Base-by-base conservation (phyloP, 2,329 filamentous ascomycete species). In the Beauveria scarabaeidicola region DNA sequence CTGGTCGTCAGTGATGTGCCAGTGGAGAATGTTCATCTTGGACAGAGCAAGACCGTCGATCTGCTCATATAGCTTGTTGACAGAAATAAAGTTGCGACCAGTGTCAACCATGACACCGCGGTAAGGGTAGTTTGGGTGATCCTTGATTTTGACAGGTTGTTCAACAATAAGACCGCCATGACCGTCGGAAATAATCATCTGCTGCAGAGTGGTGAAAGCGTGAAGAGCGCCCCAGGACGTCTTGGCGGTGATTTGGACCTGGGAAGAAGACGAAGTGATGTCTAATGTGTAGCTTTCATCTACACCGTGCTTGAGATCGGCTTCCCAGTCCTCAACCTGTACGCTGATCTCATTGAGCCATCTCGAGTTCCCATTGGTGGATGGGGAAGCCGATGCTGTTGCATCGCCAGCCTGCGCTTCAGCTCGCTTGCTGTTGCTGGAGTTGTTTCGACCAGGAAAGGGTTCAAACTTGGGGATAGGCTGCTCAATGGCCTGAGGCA, bases 21-120 rank as follows among this genome's bases (percentile, higher is more conserved):
- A 83, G 66, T 84, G 81, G 41, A 84, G 70, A 17, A 81, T 73
- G 62, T 83, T 84, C 63, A 84, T 72, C 70, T 84, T 84, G 58
- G 80, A 77, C 51, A 82, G 72, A 8, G 80, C 73, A 74, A 83
- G 77, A 59, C 75, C 80, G 59, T 82, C 75, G 59, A 83, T 74
- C 65, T 83, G 80, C 68, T 83, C 80, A 17, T 73, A 65, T 62
- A 82, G 78, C 69, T 82, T 83, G 60, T 64, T 63, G 38, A 78
- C 66, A 36, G 76, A 75, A 60, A 82, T 76, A 66, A 77, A 83
- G 67, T 83, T 83, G 52, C 80, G 79, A 9, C 76, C 80, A 2
- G 75, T 76, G 61, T 83, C 80, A 11, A 83, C 65, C 79, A 83
- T 81, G 66, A 82, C 75, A 19, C 80, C 80, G 17, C 80, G 79